phyloP scores from a whole-genome alignment of 192 early-diverging fungal species.

The Rhizophagus sp. region DNA sequence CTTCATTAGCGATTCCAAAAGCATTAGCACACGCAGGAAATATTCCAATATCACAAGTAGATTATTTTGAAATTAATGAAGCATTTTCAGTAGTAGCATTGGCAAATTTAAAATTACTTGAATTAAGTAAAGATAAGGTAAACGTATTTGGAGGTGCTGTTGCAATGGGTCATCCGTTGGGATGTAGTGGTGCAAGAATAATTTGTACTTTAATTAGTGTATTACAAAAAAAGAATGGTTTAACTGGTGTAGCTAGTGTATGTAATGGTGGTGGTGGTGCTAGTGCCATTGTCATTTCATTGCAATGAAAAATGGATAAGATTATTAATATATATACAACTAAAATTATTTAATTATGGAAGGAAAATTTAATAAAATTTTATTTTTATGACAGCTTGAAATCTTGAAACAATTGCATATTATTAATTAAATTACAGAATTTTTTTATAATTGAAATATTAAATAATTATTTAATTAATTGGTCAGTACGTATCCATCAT shows the following conservation, averaged over 20 bases:
- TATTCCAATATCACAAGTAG: constrained; percentile 59
- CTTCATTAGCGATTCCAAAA: constrained; percentile 75
- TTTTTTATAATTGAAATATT: too few relatives aligned
- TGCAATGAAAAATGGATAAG: not conserved
- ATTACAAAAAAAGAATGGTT: constrained; percentile 69
- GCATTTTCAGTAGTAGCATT: constrained; percentile 82
- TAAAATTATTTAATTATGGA: too few relatives aligned
- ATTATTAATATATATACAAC: too few relatives aligned
- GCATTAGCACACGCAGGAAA: constrained; percentile 67
- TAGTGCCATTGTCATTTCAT: constrained; percentile 72
- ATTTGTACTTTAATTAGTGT: constrained; percentile 79
- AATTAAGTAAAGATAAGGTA: constrained; percentile 71
- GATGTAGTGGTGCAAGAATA: constrained; percentile 90
- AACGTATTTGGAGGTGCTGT: constrained; percentile 97
- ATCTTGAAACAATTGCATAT: too few relatives aligned
- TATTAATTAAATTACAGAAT: too few relatives aligned
- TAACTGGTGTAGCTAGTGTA: constrained; percentile 88
- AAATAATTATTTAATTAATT: too few relatives aligned
- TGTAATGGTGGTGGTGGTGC: constrained; percentile 98
- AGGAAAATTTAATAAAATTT: too few relatives aligned
- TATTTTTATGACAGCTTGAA: too few relatives aligned
- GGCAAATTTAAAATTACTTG: constrained; percentile 83
- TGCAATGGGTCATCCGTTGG: constrained; percentile 97
- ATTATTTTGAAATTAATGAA: constrained; percentile 83
- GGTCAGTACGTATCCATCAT: too few relatives aligned